These are phyloP conservation scores for Astragalus membranaceus DNA, from an alignment of 306 rosid genomes.

Conservation along the genomic window DNA sequence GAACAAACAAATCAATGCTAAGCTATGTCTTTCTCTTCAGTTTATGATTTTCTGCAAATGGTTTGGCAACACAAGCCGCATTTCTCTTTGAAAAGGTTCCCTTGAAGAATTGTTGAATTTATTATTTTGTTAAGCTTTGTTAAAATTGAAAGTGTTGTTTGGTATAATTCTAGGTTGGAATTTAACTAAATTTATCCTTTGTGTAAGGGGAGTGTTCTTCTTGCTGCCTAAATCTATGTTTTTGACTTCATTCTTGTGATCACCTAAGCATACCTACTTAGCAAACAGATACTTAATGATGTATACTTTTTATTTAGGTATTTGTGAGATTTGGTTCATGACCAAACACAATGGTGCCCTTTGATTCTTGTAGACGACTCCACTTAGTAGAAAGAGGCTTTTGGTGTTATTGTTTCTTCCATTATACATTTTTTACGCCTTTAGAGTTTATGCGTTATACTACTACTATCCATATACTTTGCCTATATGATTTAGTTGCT, in stretches of 20 bases:
- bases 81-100: background rate
- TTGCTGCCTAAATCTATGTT: background rate
- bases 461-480: background rate
- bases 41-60: background rate
- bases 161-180: background rate
- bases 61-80: background rate
- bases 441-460: background rate
- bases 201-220: background rate
- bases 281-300: background rate
- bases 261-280: background rate
- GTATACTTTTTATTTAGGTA: background rate
- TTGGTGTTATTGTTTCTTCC: background rate
- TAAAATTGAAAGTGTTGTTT: background rate
- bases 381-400: background rate
- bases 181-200: background rate
- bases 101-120: background rate
- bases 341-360: background rate
- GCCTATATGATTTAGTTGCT: background rate
- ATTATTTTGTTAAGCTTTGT: background rate
- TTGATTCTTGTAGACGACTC: background rate
- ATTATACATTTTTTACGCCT: background rate
- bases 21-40: background rate
- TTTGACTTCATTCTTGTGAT: background rate
- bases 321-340: background rate
- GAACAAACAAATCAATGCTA: background rate